Evolutionary conservation across 768 basidiomycete species (phyloP).

Genomic region (Tylopilus plumbeoviolaceoides): DNA sequence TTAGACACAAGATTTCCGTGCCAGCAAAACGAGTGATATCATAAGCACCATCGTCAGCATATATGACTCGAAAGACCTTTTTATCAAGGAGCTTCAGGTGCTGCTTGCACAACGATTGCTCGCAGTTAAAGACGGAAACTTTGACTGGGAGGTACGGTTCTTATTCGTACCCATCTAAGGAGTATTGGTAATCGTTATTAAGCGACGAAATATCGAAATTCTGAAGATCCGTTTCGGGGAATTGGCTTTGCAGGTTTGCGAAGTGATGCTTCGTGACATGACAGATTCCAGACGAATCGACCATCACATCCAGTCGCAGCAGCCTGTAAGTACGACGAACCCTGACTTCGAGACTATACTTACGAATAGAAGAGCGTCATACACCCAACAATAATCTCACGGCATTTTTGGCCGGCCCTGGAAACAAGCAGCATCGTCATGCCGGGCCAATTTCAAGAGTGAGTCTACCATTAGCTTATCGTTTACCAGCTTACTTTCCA

Average conservation of each 20-base stretch:
- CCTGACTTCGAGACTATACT: constrained; percentile 3
- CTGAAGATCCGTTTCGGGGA: constrained; percentile 97
- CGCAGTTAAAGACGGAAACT: constrained; percentile 72
- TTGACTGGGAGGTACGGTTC: constrained; percentile 55
- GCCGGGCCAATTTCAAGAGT: constrained; percentile 85
- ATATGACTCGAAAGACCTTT: constrained; percentile 94
- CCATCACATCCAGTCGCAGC: constrained; percentile 77
- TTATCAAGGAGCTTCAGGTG: constrained; percentile 93
- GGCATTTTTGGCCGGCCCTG: constrained; percentile 91
- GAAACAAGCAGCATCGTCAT: constrained; percentile 69
- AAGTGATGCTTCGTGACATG: constrained; percentile 98
- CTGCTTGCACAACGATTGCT: constrained; percentile 85
- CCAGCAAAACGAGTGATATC: constrained; percentile 88
- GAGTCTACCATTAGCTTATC: constrained; percentile 21
- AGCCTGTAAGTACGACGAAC: constrained; percentile 42
- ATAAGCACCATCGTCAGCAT: constrained; percentile 96
- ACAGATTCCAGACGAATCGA: constrained; percentile 90
- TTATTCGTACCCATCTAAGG: neutral
- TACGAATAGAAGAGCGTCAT: constrained; percentile 51
- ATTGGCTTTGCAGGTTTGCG: constrained; percentile 87
- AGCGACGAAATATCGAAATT: constrained; percentile 92
- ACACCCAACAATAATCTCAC: constrained; percentile 88
- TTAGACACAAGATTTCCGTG: constrained; percentile 68
- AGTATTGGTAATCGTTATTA: constrained; percentile 6
- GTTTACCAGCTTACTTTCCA: constrained; percentile 2